A percentile compares a stretch with the other conserved stretches of the same genome.
Evolutionary conservation across 208 protist genomes (phyloP).

Genomic region (Leishmania martiniquensis): DNA sequence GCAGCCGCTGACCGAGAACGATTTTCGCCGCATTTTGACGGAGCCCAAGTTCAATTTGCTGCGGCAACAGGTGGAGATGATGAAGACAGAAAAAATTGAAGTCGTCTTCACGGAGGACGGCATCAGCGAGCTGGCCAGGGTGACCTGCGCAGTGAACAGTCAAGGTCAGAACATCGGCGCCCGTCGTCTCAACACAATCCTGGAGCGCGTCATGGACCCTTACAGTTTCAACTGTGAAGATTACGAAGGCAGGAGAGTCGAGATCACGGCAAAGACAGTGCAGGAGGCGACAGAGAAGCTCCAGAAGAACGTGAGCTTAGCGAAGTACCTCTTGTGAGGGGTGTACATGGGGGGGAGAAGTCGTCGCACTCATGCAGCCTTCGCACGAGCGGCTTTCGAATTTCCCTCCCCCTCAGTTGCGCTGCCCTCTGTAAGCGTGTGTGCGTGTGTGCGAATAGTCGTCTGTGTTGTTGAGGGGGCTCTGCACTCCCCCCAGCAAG

Average conservation of each 20-base stretch:
- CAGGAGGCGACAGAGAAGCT: constrained; percentile 73
- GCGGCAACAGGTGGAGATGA: constrained; percentile 90
- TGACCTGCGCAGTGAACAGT: constrained; percentile 92
- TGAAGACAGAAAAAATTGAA: constrained; percentile 96
- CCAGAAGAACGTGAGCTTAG: constrained; percentile 89
- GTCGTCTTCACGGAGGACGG: constrained; percentile 94
- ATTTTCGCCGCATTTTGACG: constrained; percentile 96
- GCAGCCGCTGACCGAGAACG: constrained; percentile 93
- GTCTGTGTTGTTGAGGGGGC: background rate
- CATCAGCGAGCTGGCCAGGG: constrained; percentile 90
- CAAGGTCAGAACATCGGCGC: constrained; percentile 98
- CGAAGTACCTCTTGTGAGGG: constrained; percentile 89
- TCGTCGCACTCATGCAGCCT: background rate
- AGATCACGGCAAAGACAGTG: constrained; percentile 71
- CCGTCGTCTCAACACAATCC: constrained; percentile 95
- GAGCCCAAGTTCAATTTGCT: constrained; percentile 97
- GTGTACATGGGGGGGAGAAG: background rate
- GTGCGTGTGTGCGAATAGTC: background rate
- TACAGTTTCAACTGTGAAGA: constrained; percentile 93
- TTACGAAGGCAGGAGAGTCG: constrained; percentile 77
- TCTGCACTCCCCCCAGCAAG: background rate
- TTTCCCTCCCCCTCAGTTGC: background rate
- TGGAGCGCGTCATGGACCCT: constrained; percentile 96
- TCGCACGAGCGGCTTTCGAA: background rate
- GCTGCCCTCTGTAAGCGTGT: background rate